Base-by-base conservation (phyloP, 2,329 filamentous ascomycete species). In the Arthrinium puccinioides region DNA sequence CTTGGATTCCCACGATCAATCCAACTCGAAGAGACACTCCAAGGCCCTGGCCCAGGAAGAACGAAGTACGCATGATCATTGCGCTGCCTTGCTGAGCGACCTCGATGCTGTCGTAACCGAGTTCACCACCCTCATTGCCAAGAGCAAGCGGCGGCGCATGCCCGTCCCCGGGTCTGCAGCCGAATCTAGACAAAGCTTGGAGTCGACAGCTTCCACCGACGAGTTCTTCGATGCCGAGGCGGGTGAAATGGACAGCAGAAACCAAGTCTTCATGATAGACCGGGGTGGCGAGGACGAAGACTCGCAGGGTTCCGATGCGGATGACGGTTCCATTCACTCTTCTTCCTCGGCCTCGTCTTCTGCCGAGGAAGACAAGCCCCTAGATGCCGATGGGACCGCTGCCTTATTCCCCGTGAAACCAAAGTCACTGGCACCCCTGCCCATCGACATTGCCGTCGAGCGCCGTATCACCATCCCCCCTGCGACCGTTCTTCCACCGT, bases 191-290 rank as follows among this genome's bases (percentile, higher is more conserved):
- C 69, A 74, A 52, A 95, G 88, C 53, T 76, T 94, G 37, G 89
- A 95, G 44, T 94, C 88, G 0, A 72, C 81, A 21, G 74, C 74
- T 16, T 83, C 85, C 2, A 76, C 76, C 3, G 86, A 94, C 39
- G 90, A 97, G 56, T 98, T 97, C 62, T 98, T 96, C 51, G 92
- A 98, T 57, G 92, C 92, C 1, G 80, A 84, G 52, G 82, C 79
- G 36, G 80, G 75, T 13, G 74, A 76, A 48, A 51, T 47, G n/a
- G 67, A 62, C 18, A 65, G 65, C 13, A 60, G 56, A 20, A 79
- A 82, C 7, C 80, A 85, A 38, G 69, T 95, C 8, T 69, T 94
- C 44, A 81, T 81, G 33, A 90, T 96, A 36, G 61, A 69, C 42
- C 74, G 79, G 42, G 78, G 75, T 24, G 79, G 76, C 31, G 86